Percentiles rank a stretch among this genome's conserved stretches.
These are phyloP conservation scores for Coemansia sp. DNA, from an alignment of 192 early-diverging fungal genomes.

Conservation along the genomic window DNA sequence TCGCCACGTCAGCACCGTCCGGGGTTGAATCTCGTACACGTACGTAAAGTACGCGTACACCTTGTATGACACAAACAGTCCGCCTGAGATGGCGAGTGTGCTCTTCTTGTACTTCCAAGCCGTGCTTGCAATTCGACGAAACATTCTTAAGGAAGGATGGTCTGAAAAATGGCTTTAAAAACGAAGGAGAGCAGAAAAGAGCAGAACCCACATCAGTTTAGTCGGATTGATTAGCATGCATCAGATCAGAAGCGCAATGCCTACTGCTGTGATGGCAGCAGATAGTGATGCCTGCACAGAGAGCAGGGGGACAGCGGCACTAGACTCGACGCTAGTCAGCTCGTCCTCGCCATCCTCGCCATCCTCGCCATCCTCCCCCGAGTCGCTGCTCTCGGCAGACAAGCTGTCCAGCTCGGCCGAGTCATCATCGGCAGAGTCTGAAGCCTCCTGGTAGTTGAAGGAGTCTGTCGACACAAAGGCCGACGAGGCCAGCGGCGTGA, in stretches of 20 bases:
- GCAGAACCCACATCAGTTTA: background rate
- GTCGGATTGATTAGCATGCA: too few species aligned
- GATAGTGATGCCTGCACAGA: too few species aligned
- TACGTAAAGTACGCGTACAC: too few species aligned
- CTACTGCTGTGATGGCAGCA: too few species aligned
- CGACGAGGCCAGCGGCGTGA: slow-evolving; percentile 34
- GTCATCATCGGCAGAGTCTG: background rate
- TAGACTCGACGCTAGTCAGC: slow-evolving; percentile 1
- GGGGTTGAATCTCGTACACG: slow-evolving; percentile 7
- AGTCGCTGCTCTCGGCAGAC: background rate
- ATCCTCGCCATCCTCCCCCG: too few species aligned
- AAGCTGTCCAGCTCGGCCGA: slow-evolving; percentile 6
- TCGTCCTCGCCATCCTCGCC: too few species aligned
- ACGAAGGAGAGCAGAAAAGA: background rate
- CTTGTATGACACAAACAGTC: too few species aligned
- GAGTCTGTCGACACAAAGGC: slow-evolving; percentile 41
- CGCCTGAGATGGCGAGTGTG: slow-evolving; percentile 10
- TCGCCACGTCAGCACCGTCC: slow-evolving; percentile 25
- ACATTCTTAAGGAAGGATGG: background rate
- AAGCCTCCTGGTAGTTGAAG: slow-evolving; percentile 21
- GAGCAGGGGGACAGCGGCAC: too few species aligned
- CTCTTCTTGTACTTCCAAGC: slow-evolving; percentile 26
- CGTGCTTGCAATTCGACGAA: slow-evolving; percentile 4
- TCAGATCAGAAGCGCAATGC: too few species aligned
- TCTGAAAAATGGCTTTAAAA: background rate